phyloP scores from a whole-genome alignment of 2,329 filamentous ascomycete genomes.

The Hypoxylon sp. region DNA sequence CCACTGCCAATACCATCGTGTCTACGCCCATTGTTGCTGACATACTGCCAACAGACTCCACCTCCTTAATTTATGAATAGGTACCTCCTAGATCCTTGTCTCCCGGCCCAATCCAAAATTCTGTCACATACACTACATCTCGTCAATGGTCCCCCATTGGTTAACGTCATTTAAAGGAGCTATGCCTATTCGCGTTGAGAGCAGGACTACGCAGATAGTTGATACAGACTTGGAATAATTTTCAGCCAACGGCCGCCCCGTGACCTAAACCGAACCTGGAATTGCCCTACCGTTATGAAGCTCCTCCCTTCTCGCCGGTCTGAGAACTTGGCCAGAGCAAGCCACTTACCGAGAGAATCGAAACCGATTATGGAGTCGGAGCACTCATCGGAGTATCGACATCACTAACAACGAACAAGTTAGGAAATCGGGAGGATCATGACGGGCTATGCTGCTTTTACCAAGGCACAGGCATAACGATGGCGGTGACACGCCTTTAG shows the following conservation, averaged over 20 bases:
- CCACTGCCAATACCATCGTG: neutral
- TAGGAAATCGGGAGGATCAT: conserved; percentile 3
- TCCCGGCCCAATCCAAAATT: conserved; percentile 2
- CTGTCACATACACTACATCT: conserved; percentile 24
- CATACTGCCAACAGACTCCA: conserved; percentile 3
- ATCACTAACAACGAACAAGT: neutral
- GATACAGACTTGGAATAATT: conserved; percentile 1
- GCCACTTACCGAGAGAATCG: conserved; percentile 1
- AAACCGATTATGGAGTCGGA: conserved; percentile 10
- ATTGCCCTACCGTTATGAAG: neutral
- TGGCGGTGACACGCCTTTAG: neutral
- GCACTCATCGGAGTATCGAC: neutral
- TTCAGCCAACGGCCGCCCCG: neutral
- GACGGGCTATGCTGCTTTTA: neutral
- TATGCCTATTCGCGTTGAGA: neutral
- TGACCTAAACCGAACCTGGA: neutral
- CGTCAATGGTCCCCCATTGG: neutral
- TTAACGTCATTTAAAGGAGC: neutral
- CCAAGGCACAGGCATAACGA: neutral
- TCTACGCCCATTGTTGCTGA: conserved; percentile 4
- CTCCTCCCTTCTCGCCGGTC: neutral
- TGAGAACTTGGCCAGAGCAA: neutral
- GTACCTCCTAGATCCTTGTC: conserved; percentile 14
- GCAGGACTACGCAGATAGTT: conserved; percentile 3
- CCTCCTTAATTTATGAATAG: conserved; percentile 1